Evolutionary conservation across 805 yeast genomes (phyloP).

Genomic region (Candida anglica): DNA sequence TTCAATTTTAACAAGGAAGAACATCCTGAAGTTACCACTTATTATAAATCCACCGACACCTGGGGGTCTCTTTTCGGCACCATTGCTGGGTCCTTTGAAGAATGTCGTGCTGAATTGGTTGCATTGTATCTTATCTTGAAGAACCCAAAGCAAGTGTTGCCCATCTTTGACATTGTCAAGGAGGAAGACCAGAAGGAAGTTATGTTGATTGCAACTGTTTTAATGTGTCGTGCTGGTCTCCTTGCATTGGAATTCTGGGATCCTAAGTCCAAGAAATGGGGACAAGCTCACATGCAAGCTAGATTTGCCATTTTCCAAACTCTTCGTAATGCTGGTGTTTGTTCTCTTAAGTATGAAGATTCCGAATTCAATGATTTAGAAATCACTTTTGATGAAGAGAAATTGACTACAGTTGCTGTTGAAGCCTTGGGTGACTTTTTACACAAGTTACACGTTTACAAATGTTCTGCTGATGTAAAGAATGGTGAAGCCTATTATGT

Average conservation of each 20-base stretch:
- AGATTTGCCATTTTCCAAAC: constrained; percentile 80
- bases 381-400: constrained; percentile 54
- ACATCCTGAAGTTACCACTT: constrained; percentile 69
- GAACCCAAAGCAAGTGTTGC: constrained; percentile 52
- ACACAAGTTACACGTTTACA: constrained; percentile 69
- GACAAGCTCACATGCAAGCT: constrained; percentile 94
- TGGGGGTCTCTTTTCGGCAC: constrained; percentile 88
- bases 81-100: constrained; percentile 84
- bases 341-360: constrained; percentile 45
- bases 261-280: constrained; percentile 79
- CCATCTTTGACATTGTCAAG: constrained; percentile 65
- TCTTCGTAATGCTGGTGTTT: constrained; percentile 65
- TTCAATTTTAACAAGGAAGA: constrained; percentile 67
- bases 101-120: constrained; percentile 88
- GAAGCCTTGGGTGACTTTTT: constrained; percentile 70
- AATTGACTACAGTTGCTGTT: constrained; percentile 68
- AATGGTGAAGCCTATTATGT: constrained; percentile 61
- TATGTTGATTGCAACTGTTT: constrained; percentile 62
- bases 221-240: constrained; percentile 87
- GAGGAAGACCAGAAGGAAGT: constrained; percentile 60
- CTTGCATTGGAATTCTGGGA: constrained; percentile 85
- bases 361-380: constrained; percentile 55
- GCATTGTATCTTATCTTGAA: constrained; percentile 78
- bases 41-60: constrained; percentile 77
- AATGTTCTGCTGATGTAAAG: constrained; percentile 69